A percentile compares a stretch with the other conserved stretches of the same genome.
phyloP scores from a whole-genome alignment of 495 filamentous ascomycete genomes.

The Mytilinidion resinicola region DNA sequence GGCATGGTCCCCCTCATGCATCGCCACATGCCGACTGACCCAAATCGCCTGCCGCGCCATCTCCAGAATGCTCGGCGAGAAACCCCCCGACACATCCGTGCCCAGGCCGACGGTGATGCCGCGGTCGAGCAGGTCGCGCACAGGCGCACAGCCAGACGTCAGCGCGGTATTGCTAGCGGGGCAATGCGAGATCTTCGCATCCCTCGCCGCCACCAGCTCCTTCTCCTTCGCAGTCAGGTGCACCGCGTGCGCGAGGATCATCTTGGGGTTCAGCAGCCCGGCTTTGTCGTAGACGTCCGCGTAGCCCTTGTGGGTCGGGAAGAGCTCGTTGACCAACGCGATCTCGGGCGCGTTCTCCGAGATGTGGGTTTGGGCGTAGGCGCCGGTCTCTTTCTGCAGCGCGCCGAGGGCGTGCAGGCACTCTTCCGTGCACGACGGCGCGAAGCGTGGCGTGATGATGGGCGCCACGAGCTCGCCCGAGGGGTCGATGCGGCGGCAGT shows the following conservation, averaged over 20 bases:
- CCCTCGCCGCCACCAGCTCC: slow-evolving; percentile 51
- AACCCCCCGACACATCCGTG: slow-evolving; percentile 86
- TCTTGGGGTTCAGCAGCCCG: slow-evolving; percentile 62
- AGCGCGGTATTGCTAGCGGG: slow-evolving; percentile 78
- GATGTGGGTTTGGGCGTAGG: slow-evolving; percentile 87
- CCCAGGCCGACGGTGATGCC: slow-evolving; percentile 78
- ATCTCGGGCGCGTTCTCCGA: slow-evolving; percentile 75
- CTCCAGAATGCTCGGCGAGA: slow-evolving; percentile 68
- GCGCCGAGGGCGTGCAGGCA: slow-evolving; percentile 56
- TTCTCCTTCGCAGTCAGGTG: slow-evolving; percentile 63
- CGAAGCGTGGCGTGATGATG: slow-evolving; percentile 88
- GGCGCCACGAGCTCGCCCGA: slow-evolving; percentile 55
- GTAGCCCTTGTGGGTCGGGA: slow-evolving; percentile 60
- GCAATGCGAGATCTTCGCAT: slow-evolving; percentile 72
- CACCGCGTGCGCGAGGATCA: slow-evolving; percentile 81
- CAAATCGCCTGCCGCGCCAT: slow-evolving; percentile 71
- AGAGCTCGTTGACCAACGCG: slow-evolving; percentile 59
- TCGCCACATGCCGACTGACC: slow-evolving; percentile 61
- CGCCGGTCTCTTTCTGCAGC: slow-evolving; percentile 50
- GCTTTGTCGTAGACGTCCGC: slow-evolving; percentile 70
- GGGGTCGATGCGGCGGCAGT: slow-evolving; percentile 65
- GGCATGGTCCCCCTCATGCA: slow-evolving; percentile 40
- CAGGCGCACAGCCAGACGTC: slow-evolving; percentile 63
- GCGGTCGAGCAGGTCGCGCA: slow-evolving; percentile 63
- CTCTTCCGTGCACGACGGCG: slow-evolving; percentile 60